Base-by-base conservation (phyloP, 305 asterid genomes). In the Solanum hybrid region DNA sequence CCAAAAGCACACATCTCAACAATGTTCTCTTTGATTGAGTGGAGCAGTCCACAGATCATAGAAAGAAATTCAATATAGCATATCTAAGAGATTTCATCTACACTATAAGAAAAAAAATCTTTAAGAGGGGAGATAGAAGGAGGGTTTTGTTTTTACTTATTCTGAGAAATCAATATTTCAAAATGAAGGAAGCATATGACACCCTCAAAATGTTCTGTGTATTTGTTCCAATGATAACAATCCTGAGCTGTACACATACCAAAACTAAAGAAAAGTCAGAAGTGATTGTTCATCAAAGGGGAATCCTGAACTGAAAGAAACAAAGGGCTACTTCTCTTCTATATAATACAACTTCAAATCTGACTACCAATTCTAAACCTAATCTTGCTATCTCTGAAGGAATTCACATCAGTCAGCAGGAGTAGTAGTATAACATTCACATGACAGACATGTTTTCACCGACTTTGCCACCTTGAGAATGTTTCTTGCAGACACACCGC, bases 211-310 rank as follows among this genome's bases (percentile, higher is more conserved):
- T 77, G 82, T 87, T 88, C 75, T 92, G 95, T 94, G 91, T 94
- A 90, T 91, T 92, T 92, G 91, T 89, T 89, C 89, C 92, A 92
- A 91, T 69, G 38, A 92, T 85, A 95, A 90, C 86, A 92, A 90
- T 90, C 92, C 96, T 92, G 91, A 90, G 91, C 95, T 97, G 98
- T 97, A 95, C 98, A 96, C 88, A 94, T 92, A 90, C 90, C 88
- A 89, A 87, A 86, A 85, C 75, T 64, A 82, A 81, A 90, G 89
- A 76, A 42, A 93, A 88, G 94, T 90, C 92, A 91, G 93, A 91
- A 92, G 94, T 91, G 91, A 93, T 90, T 82, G 91, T 93, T 92
- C 94, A 89, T 92, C 94, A 91, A 91, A 64, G 90, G 89, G 91
- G 92, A 91, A 90, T 92, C 94, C 94, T 91, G 93, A 92, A 91